Base-by-base conservation (phyloP, 768 basidiomycete genomes). In the Lactifluus pinguis region DNA sequence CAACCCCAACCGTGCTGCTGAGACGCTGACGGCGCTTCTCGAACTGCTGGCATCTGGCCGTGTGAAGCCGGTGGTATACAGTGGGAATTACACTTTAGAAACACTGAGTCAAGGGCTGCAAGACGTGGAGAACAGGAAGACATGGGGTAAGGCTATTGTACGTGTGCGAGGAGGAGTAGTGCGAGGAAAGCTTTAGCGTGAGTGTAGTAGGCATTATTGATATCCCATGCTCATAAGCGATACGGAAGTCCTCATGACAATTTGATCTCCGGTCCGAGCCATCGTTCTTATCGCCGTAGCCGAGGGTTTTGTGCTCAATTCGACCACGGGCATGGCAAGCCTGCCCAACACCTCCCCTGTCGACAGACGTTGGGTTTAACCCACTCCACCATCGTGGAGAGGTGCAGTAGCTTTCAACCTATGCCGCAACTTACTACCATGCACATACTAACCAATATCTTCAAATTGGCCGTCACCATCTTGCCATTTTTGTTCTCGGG, bases 81-180 rank as follows among this genome's bases (percentile, higher is more conserved):
- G 80, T 10, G 79, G 84, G 53, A 69, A 86, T 1, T 97, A 83
- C 72, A 71, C 88, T 0, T 73, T 98, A 1, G 87, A 89, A 29
- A 73, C 72, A 9, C 73, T 94, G 2, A 73, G 79, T 3, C 82
- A 85, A 1, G 95, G 87, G 1, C 73, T 98, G 53, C 69, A 69
- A 14, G 92, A 89, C 29, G 73, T 98, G 19, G 93, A 94, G 69
- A 77, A 76, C 49, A 77, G 95, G 64, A 82, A 90, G 73, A 95
- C 93, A 5, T 98, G 93, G 91, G 95, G 95, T 0, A 98, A 98
- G 69, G 89, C 79, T 0, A 76, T 95, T 29, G 80, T 91, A 8
- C 78, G 76, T 53, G 71, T 98, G 51, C 79, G 76, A 55, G 79
- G 85, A 11, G 68, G 70, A n/a, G 67, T 86, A 69, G 45, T 67